Evolutionary conservation across 2,329 filamentous ascomycete genomes (phyloP).

Genomic region (Rhinocladiella mackenziei): DNA sequence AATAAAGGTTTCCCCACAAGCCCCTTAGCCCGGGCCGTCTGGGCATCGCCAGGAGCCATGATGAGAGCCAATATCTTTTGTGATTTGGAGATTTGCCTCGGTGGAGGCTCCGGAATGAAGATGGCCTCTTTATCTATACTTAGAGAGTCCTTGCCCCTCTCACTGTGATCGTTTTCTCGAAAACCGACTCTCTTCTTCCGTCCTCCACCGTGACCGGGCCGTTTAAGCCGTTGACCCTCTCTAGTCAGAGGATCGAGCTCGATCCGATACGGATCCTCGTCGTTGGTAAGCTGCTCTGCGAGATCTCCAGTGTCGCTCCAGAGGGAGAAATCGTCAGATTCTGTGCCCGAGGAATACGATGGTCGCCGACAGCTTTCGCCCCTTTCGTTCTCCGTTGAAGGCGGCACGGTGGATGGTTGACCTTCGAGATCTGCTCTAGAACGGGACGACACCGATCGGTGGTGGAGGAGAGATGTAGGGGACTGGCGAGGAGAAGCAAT

Average conservation of each 20-base stretch:
- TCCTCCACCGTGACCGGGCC: constrained; percentile 28
- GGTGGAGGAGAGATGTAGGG: constrained; percentile 75
- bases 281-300: constrained; percentile 81
- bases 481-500: constrained; percentile 74
- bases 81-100: constrained; percentile 59
- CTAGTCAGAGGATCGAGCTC: constrained; percentile 53
- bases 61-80: constrained; percentile 72
- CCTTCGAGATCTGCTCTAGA: constrained; percentile 37
- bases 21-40: constrained; percentile 72
- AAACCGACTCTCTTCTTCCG: constrained; percentile 32
- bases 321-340: constrained; percentile 66
- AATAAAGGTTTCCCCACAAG: constrained; percentile 92
- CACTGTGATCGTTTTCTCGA: constrained; percentile 35
- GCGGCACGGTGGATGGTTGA: constrained; percentile 35
- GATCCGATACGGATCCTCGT: constrained; percentile 73
- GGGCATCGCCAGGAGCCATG: constrained; percentile 73
- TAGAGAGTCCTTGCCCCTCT: constrained; percentile 40
- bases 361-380: constrained; percentile 49
- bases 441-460: constrained; percentile 62
- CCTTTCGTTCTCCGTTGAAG: constrained; percentile 44
- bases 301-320: constrained; percentile 96
- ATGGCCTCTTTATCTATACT: constrained; percentile 69
- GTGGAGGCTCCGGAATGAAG: constrained; percentile 66
- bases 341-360: constrained; percentile 47
- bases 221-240: constrained; percentile 38